Base-by-base conservation (phyloP, 768 basidiomycete genomes). In the Boletus rubropictus region DNA sequence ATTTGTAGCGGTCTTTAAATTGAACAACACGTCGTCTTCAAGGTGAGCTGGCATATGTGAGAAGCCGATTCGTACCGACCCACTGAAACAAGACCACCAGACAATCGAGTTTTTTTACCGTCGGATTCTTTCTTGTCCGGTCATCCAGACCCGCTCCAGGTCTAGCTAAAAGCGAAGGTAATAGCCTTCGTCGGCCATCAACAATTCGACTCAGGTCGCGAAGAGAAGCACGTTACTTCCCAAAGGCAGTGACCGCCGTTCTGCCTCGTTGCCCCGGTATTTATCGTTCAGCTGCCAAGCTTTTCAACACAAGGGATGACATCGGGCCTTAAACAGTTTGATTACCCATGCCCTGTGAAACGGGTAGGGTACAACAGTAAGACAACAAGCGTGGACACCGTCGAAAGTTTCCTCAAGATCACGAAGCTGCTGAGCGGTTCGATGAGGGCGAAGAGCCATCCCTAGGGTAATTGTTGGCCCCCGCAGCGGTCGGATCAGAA, bases 161-260 rank as follows among this genome's bases (percentile, higher is more conserved):
- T 24, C 42, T 35, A 46, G 53, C 57, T 57, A 46, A 17, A 8
- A 58, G 37, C 41, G 58, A 60, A 60, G 58, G 28, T 52, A 53
- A 60, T 61, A 61, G 8, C 51, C 58, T 61, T 60, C 49, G 51
- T 49, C 57, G 43, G 53, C 57, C 49, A 56, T 59, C 42, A 54
- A 22, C 41, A 40, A 40, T 47, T 51, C 34, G 36, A 38, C 46
- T 51, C 48, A 25, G 28, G 48, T 27, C 40, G 40, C 42, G 42
- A 52, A 57, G 49, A 44, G 57, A 57, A 57, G 56, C 10, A 9
- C 41, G 10, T 40, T 40, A n/a, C 27, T 17, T 14, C n/a, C n/a
- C 14, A 28, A 25, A 5, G 24, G 24, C 8, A 25, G 6, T 25
- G 4, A 25, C 24, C 24, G 24, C 24, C 24, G 24, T 12, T 11